Conservation (phyloP, 768 basidiomycete species). For the Tricholoma matsutake region DNA sequence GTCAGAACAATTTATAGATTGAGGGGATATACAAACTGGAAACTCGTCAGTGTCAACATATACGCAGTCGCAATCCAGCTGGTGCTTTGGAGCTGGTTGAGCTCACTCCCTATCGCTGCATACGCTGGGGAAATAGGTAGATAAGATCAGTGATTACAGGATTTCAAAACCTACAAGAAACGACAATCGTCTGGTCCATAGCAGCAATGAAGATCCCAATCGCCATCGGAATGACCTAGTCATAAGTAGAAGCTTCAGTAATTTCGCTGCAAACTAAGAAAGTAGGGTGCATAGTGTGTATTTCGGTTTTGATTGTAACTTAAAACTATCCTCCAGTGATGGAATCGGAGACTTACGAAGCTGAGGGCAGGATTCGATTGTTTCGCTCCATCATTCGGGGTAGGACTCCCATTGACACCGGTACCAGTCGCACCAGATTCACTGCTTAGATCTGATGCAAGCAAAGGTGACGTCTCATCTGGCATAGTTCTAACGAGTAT, state of each 20-base stretch:
- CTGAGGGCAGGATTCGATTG: conserved; percentile 11
- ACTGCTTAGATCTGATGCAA: conserved; percentile 11
- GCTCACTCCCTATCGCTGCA: conserved; percentile 54
- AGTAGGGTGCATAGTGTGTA: not conserved
- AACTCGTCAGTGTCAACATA: conserved; percentile 56
- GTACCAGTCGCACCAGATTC: not conserved
- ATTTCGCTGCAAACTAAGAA: too few relatives aligned
- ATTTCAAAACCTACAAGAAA: conserved; percentile 33
- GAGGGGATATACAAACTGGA: conserved; percentile 43
- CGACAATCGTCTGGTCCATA: conserved; percentile 49
- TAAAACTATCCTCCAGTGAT: not conserved
- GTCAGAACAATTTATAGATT: not conserved
- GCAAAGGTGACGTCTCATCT: conserved; percentile 34
- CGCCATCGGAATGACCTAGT: conserved; percentile 44
- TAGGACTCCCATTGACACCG: too few relatives aligned
- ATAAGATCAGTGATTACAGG: not conserved
- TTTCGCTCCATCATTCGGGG: conserved; percentile 8
- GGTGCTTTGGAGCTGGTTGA: conserved; percentile 59
- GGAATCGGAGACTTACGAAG: conserved; percentile 13
- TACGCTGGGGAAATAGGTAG: conserved; percentile 33
- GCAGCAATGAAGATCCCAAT: conserved; percentile 46
- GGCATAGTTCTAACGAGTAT: conserved; percentile 18
- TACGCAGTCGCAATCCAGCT: conserved; percentile 68
- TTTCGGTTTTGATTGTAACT: not conserved
- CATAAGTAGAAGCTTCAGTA: not conserved